Evolutionary conservation across 1,139 yeast species (phyloP).

Genomic region (Yamadazyma pseudoaaseri): DNA sequence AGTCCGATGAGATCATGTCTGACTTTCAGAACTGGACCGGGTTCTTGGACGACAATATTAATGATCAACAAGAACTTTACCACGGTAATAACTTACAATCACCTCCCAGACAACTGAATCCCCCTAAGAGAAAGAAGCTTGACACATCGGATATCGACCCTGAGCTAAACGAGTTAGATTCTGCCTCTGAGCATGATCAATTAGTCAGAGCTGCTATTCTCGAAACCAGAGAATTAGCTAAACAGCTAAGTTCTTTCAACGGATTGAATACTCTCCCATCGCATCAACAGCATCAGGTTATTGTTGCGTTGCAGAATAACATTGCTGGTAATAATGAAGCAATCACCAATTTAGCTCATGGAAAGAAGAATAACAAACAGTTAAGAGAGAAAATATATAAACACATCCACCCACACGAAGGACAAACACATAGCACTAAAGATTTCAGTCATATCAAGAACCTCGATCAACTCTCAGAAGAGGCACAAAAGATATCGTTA

Average conservation of each 20-base stretch:
- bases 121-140: conserved; percentile 1
- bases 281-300: conserved; percentile 29
- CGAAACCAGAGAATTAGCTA: conserved; percentile 63
- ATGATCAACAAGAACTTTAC: conserved; percentile 7
- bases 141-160: conserved; percentile 52
- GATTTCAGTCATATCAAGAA: conserved; percentile 29
- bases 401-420: not conserved
- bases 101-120: not conserved
- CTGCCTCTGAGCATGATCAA: conserved; percentile 53
- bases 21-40: conserved; percentile 58
- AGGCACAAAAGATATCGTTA: conserved; percentile 35
- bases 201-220: conserved; percentile 66
- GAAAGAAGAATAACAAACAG: conserved; percentile 10
- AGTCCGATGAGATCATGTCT: conserved; percentile 33
- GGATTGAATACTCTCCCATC: conserved; percentile 17
- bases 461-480: conserved; percentile 35
- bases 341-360: conserved; percentile 7
- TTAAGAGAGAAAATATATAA: conserved; percentile 1
- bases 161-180: conserved; percentile 51
- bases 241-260: conserved; percentile 20
- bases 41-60: conserved; percentile 44
- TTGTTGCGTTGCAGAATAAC: conserved; percentile 13
- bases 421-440: conserved; percentile 6
- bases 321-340: conserved; percentile 3
- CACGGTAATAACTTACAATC: not conserved